Conservation (phyloP, 768 basidiomycete genomes). For the Tulasnella calospora region DNA sequence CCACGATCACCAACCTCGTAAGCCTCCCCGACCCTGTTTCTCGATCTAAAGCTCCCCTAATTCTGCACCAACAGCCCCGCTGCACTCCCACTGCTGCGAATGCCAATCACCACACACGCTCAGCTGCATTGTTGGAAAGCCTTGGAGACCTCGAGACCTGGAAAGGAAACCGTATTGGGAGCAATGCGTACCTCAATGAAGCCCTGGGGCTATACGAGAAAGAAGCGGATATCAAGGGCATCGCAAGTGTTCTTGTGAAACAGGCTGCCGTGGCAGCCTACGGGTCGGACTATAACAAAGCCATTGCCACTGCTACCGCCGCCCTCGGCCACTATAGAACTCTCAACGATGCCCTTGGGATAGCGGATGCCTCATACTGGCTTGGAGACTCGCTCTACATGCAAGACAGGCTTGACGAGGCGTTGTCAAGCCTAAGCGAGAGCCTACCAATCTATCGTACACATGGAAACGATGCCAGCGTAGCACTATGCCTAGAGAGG, state of each 20-base stretch:
- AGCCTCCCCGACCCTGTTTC: background rate
- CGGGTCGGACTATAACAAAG: no score
- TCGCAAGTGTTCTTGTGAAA: background rate
- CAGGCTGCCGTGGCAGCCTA: background rate
- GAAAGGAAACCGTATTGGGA: background rate
- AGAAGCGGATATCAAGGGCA: background rate
- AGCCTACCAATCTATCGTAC: background rate
- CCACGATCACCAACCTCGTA: background rate
- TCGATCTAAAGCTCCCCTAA: background rate
- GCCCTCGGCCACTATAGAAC: background rate
- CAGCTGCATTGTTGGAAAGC: background rate
- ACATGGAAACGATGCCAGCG: background rate
- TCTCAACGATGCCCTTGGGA: background rate
- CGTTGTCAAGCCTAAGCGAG: background rate
- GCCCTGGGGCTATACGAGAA: background rate
- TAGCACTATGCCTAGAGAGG: background rate
- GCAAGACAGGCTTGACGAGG: background rate
- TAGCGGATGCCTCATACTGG: background rate
- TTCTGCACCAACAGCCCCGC: background rate
- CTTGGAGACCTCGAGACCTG: background rate
- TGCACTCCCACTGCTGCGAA: background rate
- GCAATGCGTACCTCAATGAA: background rate
- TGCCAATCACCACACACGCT: background rate
- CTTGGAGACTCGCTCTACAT: background rate
- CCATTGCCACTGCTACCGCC: background rate